Percentiles rank a stretch among this genome's conserved stretches.
Conservation (phyloP, 371 early-diverging fungal genomes). For the Syncephalastrum racemosum region DNA sequence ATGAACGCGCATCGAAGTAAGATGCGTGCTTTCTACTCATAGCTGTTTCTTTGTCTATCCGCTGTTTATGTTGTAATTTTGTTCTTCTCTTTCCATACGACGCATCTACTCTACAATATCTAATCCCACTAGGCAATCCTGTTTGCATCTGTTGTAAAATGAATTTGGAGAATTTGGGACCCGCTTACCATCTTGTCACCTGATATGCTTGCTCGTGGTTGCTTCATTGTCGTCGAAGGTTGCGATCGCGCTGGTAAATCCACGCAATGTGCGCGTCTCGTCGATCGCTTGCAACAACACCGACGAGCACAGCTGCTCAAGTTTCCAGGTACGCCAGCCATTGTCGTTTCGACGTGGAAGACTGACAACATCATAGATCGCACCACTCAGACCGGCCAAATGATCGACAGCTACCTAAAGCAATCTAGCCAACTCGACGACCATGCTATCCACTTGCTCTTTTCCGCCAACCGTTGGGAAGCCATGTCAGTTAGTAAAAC, state of each 20-base stretch:
- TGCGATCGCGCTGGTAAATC: slow-evolving; percentile 97
- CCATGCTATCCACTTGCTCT: slow-evolving; percentile 92
- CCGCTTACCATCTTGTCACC: not conserved
- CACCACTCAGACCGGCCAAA: slow-evolving; percentile 86
- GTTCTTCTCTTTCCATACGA: no score
- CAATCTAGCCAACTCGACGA: slow-evolving; percentile 72
- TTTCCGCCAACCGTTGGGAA: slow-evolving; percentile 91
- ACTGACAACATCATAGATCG: slow-evolving; percentile 61
- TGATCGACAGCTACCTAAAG: slow-evolving; percentile 89
- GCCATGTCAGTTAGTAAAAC: slow-evolving; percentile 42
- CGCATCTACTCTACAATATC: no score
- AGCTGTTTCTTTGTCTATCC: no score
- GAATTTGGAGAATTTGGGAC: no score
- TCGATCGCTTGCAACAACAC: slow-evolving; percentile 56
- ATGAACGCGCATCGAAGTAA: no score
- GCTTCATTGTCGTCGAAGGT: slow-evolving; percentile 97
- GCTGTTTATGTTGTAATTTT: no score
- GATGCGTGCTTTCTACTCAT: no score
- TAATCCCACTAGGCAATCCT: no score
- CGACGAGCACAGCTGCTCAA: slow-evolving; percentile 52
- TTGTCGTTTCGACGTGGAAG: not conserved
- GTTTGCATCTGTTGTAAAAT: no score
- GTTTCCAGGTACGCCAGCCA: slow-evolving; percentile 68
- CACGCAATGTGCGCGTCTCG: slow-evolving; percentile 80
- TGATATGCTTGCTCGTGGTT: slow-evolving; percentile 62